These are phyloP conservation scores for Lactarius hengduanensis DNA, from an alignment of 768 basidiomycete genomes.

Conservation along the genomic window DNA sequence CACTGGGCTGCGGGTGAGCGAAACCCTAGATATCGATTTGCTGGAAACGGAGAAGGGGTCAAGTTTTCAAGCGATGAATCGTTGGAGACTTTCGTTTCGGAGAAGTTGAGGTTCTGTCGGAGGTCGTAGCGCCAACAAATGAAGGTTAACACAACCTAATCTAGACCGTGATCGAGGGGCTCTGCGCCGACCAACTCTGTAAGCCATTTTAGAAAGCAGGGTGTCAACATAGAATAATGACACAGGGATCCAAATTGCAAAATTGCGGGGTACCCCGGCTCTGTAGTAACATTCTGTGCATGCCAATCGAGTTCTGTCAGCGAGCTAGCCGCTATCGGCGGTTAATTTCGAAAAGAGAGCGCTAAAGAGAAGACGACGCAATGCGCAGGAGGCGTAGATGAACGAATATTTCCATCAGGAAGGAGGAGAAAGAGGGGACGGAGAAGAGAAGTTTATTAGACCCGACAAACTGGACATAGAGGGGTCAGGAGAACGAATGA, in stretches of 20 bases:
- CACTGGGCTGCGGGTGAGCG: slow-evolving; percentile 19
- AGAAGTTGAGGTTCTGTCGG: slow-evolving; percentile 17
- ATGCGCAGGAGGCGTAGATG: slow-evolving; percentile 28
- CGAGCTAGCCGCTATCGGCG: slow-evolving; percentile 21
- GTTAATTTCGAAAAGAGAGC: slow-evolving; percentile 21
- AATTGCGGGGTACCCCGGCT: slow-evolving; percentile 22
- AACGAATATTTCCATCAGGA: slow-evolving; percentile 30
- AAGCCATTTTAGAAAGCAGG: slow-evolving; percentile 4
- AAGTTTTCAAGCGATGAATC: slow-evolving; percentile 18
- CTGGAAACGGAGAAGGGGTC: slow-evolving; percentile 14
- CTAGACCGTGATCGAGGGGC: slow-evolving; percentile 24
- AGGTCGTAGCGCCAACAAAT: slow-evolving; percentile 18
- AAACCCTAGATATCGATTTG: slow-evolving; percentile 26
- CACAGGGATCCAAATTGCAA: slow-evolving; percentile 15
- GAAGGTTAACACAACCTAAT: slow-evolving; percentile 18
- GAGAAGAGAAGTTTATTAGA: slow-evolving; percentile 29
- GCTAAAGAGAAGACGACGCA: slow-evolving; percentile 22
- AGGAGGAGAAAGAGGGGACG: slow-evolving; percentile 27
- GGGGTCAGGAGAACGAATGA: slow-evolving; percentile 25
- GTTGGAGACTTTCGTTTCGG: slow-evolving; percentile 11
- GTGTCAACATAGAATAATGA: slow-evolving; percentile 16
- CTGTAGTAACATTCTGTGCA: background rate
- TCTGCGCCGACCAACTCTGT: slow-evolving; percentile 17
- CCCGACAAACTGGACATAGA: slow-evolving; percentile 25
- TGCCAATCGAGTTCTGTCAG: slow-evolving; percentile 11